phyloP scores from a whole-genome alignment of 805 yeast species.

The Teunomyces funiuensis region DNA sequence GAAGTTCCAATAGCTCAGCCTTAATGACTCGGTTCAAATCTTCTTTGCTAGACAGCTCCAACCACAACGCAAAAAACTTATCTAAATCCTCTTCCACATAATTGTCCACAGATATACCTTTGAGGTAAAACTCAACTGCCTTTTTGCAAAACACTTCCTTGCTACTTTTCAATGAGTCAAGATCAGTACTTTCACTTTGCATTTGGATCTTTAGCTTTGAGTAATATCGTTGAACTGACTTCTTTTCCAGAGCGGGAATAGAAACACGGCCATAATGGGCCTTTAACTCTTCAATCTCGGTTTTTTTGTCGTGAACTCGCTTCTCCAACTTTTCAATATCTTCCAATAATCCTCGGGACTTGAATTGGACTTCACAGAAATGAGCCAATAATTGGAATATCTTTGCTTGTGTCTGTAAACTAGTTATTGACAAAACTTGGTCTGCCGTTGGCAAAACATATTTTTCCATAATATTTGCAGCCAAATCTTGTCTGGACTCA shows the following conservation, averaged over 20 bases:
- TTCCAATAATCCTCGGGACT: constrained; percentile 42
- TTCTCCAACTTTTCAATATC: constrained; percentile 43
- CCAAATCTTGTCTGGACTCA: constrained; percentile 66
- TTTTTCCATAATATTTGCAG: constrained; percentile 53
- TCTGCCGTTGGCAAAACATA: constrained; percentile 53
- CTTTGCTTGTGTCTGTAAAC: constrained; percentile 33
- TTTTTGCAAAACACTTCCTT: constrained; percentile 46
- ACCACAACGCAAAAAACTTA: constrained; percentile 81
- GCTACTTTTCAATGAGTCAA: constrained; percentile 36
- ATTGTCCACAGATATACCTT: constrained; percentile 47
- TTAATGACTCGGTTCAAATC: constrained; percentile 44
- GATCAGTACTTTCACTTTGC: constrained; percentile 49
- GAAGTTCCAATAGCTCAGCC: constrained; percentile 40
- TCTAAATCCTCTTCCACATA: constrained; percentile 60
- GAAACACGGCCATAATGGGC: constrained; percentile 40
- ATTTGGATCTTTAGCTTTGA: constrained; percentile 49
- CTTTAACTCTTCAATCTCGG: constrained; percentile 52
- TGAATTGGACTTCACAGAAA: constrained; percentile 69
- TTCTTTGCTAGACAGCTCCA: constrained; percentile 53
- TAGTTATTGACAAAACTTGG: constrained; percentile 6
- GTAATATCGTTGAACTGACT: constrained; percentile 52
- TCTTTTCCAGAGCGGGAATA: constrained; percentile 46
- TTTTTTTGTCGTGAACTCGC: constrained; percentile 40
- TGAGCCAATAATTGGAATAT: constrained; percentile 63
- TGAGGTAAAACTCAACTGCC: constrained; percentile 60